Percentiles rank a stretch among this genome's conserved stretches.
These are phyloP conservation scores for Aspergillus ruber DNA, from an alignment of 2,329 filamentous ascomycete species.

Conservation along the genomic window DNA sequence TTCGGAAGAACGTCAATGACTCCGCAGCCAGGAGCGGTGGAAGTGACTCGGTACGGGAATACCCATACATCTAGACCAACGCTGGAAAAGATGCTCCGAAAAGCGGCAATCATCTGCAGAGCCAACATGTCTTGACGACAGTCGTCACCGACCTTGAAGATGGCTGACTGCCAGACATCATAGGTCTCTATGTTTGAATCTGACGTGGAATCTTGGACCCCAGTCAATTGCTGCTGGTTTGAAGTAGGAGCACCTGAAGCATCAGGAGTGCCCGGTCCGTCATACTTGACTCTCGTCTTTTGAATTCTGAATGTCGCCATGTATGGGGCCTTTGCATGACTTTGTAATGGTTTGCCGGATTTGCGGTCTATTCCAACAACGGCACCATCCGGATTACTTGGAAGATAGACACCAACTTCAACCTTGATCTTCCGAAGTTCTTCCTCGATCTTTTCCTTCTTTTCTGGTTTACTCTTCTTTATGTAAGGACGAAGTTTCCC, in stretches of 20 bases:
- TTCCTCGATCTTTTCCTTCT: conserved; percentile 98
- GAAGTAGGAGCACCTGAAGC: conserved; percentile 21
- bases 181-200: conserved; percentile 52
- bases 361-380: conserved; percentile 98
- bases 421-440: conserved; percentile 96
- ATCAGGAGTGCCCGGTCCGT: conserved; percentile 19
- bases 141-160: conserved; percentile 99
- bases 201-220: conserved; percentile 4
- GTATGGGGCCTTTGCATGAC: conserved; percentile 95
- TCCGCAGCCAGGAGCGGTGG: conserved; percentile 92
- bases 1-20: conserved; percentile 98
- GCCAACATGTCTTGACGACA: conserved; percentile 95
- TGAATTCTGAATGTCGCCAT: conserved; percentile 98
- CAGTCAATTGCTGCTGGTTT: conserved; percentile 19
- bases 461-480: conserved; percentile 86
- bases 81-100: conserved; percentile 92
- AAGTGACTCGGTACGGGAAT: conserved; percentile 93
- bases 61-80: conserved; percentile 95
- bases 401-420: conserved; percentile 93
- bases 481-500: conserved; percentile 93
- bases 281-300: conserved; percentile 53
- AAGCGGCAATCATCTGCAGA: conserved; percentile 94
- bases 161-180: conserved; percentile 98
- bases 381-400: conserved; percentile 92
- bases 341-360: conserved; percentile 93